Evolutionary conservation across 192 early-diverging fungal genomes (phyloP).

Genomic region (Gryganskiella cystojenkinii): DNA sequence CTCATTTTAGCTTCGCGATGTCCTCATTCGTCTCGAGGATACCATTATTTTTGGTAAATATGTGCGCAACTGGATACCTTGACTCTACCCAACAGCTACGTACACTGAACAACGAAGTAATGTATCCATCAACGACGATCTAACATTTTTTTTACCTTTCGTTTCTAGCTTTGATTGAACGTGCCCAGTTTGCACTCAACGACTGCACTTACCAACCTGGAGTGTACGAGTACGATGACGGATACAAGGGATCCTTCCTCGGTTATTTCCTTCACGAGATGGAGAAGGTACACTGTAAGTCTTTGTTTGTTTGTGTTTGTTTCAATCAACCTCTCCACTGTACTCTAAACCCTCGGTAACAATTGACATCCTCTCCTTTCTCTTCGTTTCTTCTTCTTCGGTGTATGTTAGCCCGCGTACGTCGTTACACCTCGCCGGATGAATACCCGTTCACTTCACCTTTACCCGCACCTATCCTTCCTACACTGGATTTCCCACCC

Average conservation of each 20-base stretch:
- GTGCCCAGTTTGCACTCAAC: conserved; percentile 92
- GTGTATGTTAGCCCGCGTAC: conserved; percentile 21
- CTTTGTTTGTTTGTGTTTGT: background rate
- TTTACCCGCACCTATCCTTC: conserved; percentile 90
- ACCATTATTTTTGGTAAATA: conserved; percentile 88
- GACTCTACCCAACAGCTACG: background rate
- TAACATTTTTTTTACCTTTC: conserved; percentile 2
- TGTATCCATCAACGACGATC: background rate
- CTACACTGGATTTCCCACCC: conserved; percentile 82
- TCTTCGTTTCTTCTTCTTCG: background rate
- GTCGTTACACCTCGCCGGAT: conserved; percentile 75
- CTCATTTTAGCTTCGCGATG: conserved; percentile 76
- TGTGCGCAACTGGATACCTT: background rate
- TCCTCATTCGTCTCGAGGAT: conserved; percentile 94
- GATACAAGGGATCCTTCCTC: conserved; percentile 83
- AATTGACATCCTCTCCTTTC: conserved; percentile 47
- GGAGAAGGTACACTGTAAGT: conserved; percentile 89
- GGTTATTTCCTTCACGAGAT: conserved; percentile 92
- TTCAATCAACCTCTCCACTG: background rate
- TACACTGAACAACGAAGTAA: too few species aligned
- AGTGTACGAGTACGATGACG: conserved; percentile 72
- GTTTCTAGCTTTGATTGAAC: conserved; percentile 88
- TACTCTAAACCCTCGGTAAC: conserved; percentile 67
- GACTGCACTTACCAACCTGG: conserved; percentile 78
- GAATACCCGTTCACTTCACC: conserved; percentile 91